Percentiles rank a stretch among this genome's conserved stretches.
Evolutionary conservation across 441 rosid genomes (phyloP).

Genomic region (Oxalis stricta): DNA sequence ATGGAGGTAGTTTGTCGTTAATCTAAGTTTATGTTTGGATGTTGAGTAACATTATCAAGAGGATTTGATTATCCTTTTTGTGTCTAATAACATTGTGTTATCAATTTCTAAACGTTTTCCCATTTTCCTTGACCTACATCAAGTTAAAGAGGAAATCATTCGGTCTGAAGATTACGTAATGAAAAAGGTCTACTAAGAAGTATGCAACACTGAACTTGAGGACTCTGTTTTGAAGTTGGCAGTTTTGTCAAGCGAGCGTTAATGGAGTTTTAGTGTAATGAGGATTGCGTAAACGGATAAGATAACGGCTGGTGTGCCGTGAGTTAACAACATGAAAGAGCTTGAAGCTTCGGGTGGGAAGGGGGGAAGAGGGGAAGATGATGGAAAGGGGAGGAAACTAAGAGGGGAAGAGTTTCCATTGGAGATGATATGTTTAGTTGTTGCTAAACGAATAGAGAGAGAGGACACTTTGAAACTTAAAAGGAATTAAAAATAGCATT

Average conservation of each 20-base stretch:
- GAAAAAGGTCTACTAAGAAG: constrained; percentile 61
- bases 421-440: too few species aligned
- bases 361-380: constrained; percentile 30
- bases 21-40: too few species aligned
- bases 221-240: constrained; percentile 29
- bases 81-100: too few species aligned
- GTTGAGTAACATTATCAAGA: too few species aligned
- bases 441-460: too few species aligned
- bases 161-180: constrained; percentile 55
- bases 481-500: too few species aligned
- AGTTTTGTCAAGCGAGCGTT: constrained; percentile 39
- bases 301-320: constrained; percentile 69
- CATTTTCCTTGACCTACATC: too few species aligned
- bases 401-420: constrained; percentile 13
- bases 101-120: too few species aligned
- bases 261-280: constrained; percentile 1
- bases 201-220: constrained; percentile 70
- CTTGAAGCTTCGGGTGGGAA: constrained; percentile 57
- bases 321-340: constrained; percentile 54
- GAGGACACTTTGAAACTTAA: too few species aligned
- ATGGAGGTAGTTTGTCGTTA: too few species aligned
- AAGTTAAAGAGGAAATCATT: constrained; percentile 53
- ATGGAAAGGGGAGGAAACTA: constrained; percentile 27
- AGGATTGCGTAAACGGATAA: constrained; percentile 28
- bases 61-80: too few species aligned